Evolutionary conservation across 1,284 basidiomycete genomes (phyloP).

Genomic region (Cryptococcus deneoformans): DNA sequence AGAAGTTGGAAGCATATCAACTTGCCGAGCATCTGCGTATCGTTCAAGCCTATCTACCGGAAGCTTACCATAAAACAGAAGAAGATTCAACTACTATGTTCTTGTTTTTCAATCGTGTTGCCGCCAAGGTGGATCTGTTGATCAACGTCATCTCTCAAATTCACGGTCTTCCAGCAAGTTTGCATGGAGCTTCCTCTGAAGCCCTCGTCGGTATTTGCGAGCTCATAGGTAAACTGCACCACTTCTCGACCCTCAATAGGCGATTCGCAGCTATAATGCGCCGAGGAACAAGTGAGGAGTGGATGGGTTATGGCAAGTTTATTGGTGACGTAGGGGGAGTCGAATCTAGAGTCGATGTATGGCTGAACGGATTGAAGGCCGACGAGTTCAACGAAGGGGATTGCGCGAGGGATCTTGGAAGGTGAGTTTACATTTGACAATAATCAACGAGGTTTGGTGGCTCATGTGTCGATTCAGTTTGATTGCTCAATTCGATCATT

Average conservation of each 20-base stretch:
- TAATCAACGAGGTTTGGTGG: neutral
- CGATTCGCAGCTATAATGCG: conserved; percentile 79
- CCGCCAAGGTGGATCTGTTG: conserved; percentile 79
- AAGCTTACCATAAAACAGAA: conserved; percentile 79
- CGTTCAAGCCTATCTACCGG: conserved; percentile 75
- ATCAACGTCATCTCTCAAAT: conserved; percentile 73
- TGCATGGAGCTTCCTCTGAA: conserved; percentile 75
- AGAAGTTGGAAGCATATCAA: conserved; percentile 77
- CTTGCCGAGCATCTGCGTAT: conserved; percentile 67
- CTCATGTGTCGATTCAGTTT: conserved; percentile 56
- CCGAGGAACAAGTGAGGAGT: conserved; percentile 74
- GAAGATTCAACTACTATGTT: conserved; percentile 81
- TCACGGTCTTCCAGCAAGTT: conserved; percentile 75
- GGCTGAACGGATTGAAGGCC: conserved; percentile 74
- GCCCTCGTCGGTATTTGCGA: conserved; percentile 84
- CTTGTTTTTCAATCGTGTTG: conserved; percentile 85
- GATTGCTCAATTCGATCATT: conserved; percentile 84
- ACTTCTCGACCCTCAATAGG: conserved; percentile 76
- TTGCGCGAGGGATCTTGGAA: conserved; percentile 81
- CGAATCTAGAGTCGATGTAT: conserved; percentile 88
- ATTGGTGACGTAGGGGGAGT: conserved; percentile 77
- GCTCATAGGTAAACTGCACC: conserved; percentile 75
- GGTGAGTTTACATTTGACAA: conserved; percentile 56
- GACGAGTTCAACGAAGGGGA: conserved; percentile 92
- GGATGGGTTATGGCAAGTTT: conserved; percentile 77